Conservation (phyloP, 139 green algal genomes). For the Medakamo hakoo region DNA sequence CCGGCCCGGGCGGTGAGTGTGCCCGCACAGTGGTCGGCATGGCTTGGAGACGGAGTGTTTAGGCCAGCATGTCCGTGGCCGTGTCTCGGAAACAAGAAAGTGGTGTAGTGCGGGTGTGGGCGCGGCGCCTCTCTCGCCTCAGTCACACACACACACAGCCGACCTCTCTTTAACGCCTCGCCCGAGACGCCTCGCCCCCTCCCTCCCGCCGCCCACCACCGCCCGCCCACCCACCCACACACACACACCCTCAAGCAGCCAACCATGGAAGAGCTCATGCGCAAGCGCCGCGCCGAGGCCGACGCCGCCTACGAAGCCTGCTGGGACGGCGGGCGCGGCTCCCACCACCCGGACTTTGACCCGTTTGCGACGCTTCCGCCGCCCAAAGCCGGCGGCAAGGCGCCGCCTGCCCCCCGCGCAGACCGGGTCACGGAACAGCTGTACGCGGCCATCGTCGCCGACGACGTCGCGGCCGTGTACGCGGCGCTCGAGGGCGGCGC, state of each 20-base stretch:
- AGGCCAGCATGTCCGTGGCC: too few relatives aligned
- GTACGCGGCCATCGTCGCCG: slow-evolving; percentile 72
- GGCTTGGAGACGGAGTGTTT: too few relatives aligned
- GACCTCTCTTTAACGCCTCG: too few relatives aligned
- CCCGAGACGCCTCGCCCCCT: too few relatives aligned
- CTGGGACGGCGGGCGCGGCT: slow-evolving; percentile 66
- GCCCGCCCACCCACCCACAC: background rate
- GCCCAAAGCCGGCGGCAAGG: too few relatives aligned
- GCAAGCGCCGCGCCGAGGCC: slow-evolving; percentile 47
- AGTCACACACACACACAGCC: too few relatives aligned
- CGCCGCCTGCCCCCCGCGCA: slow-evolving; percentile 18
- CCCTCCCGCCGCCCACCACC: too few relatives aligned
- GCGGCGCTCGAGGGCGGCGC: slow-evolving; percentile 84
- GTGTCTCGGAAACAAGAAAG: too few relatives aligned
- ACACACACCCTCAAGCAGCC: background rate
- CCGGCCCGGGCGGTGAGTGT: too few relatives aligned
- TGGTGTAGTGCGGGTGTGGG: too few relatives aligned
- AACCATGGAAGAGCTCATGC: slow-evolving; percentile 69
- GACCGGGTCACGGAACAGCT: slow-evolving; percentile 70
- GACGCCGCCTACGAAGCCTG: slow-evolving; percentile 52
- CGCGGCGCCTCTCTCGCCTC: too few relatives aligned
- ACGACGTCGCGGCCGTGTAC: slow-evolving; percentile 70
- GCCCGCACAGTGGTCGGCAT: too few relatives aligned
- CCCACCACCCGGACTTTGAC: slow-evolving; percentile 76
- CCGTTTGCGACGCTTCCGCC: slow-evolving; percentile 31